Percentiles rank a stretch among this genome's conserved stretches.
These are phyloP conservation scores for Moricandia arvensis DNA, from an alignment of 345 rosid species.

Conservation along the genomic window DNA sequence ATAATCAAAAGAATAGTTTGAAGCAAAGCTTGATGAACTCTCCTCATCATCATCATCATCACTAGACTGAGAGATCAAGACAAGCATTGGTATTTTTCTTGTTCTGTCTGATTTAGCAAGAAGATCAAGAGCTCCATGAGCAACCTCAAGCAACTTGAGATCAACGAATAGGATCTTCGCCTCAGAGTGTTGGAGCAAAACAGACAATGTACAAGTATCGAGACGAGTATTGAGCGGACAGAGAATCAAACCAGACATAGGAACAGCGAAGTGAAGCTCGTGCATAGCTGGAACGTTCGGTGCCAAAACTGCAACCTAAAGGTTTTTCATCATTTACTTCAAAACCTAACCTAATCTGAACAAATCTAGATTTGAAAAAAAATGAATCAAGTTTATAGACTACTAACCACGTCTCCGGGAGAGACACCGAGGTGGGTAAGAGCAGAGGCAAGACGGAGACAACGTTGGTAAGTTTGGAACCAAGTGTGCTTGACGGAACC, in stretches of 20 bases:
- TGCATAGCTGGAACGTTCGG: constrained; percentile 77
- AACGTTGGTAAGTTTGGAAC: constrained; percentile 62
- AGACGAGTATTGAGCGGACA: constrained; percentile 68
- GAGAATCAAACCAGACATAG: constrained; percentile 75
- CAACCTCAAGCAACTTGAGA: constrained; percentile 49
- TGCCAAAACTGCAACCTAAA: constrained; percentile 63
- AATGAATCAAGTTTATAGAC: too few relatives aligned
- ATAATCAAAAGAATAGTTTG: constrained; percentile 22
- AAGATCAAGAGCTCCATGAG: constrained; percentile 55
- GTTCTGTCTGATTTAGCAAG: constrained; percentile 35
- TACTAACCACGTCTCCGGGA: constrained; percentile 65
- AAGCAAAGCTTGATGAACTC: not conserved
- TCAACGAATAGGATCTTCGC: constrained; percentile 65
- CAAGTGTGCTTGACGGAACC: constrained; percentile 56
- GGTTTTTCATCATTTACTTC: not conserved
- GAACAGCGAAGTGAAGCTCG: constrained; percentile 84
- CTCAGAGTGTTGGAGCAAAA: constrained; percentile 54
- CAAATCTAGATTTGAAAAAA: too few relatives aligned
- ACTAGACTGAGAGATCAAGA: constrained; percentile 48
- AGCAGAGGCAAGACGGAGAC: constrained; percentile 72
- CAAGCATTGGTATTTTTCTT: constrained; percentile 39
- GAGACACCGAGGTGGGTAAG: constrained; percentile 55
- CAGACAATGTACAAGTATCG: constrained; percentile 54
- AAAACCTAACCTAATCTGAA: not conserved
- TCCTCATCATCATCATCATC: constrained; percentile 3